Evolutionary conservation across 352 stramenopile species (phyloP).

Genomic region (Phytophthora aleatoria): DNA sequence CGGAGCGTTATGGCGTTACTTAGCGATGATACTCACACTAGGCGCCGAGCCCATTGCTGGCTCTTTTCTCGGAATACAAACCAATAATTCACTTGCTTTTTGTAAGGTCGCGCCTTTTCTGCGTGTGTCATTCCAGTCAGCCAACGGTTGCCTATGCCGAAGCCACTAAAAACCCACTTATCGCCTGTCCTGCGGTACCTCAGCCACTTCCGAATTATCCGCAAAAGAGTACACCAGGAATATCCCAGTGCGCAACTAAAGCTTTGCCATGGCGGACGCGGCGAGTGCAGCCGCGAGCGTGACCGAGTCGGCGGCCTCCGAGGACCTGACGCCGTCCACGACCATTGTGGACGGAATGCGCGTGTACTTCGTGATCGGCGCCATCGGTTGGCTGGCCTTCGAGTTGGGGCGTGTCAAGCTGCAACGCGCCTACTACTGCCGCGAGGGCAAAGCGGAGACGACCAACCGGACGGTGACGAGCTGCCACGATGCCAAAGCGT

Average conservation of each 20-base stretch:
- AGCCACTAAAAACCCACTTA: neutral
- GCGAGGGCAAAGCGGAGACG: constrained; percentile 67
- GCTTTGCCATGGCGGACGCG: constrained; percentile 30
- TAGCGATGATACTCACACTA: no score
- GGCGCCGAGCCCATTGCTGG: neutral
- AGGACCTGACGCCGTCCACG: constrained; percentile 63
- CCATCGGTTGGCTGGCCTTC: constrained; percentile 69
- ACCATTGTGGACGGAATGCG: constrained; percentile 73
- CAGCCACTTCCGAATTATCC: constrained; percentile 20
- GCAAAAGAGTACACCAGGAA: neutral
- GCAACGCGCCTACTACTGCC: constrained; percentile 72
- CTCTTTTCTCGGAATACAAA: neutral
- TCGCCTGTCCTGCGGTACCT: constrained; percentile 1
- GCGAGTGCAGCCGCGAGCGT: constrained; percentile 37
- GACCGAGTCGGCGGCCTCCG: constrained; percentile 34
- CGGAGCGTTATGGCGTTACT: no score
- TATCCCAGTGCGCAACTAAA: neutral
- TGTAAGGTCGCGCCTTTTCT: neutral
- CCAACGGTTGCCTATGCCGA: neutral
- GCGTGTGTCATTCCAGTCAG: neutral
- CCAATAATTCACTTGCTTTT: neutral
- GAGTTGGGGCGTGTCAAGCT: constrained; percentile 64
- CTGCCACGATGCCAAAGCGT: constrained; percentile 39
- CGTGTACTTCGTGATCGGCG: constrained; percentile 71
- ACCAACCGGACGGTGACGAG: constrained; percentile 46